Percentiles rank a stretch among this genome's conserved stretches.
Conservation (phyloP, 2,329 filamentous ascomycete genomes). For the Fusarium sp. region DNA sequence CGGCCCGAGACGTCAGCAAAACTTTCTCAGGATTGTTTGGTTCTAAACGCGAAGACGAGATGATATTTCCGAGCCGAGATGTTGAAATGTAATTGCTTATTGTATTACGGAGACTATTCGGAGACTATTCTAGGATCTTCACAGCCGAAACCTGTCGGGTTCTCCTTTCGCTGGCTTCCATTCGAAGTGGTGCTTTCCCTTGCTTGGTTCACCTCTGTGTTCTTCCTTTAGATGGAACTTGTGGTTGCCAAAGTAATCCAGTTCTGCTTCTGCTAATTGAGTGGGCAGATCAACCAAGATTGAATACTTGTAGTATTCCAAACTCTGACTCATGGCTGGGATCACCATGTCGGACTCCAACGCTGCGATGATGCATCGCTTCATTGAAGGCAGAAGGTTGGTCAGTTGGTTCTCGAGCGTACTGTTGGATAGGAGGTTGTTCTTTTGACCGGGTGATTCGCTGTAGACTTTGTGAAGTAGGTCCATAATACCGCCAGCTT, state of each 20-base stretch:
- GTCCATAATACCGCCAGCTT: background rate
- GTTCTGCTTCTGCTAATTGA: background rate
- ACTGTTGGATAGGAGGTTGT: background rate
- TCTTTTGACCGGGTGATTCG: background rate
- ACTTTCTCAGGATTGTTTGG: background rate
- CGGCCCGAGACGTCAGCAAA: background rate
- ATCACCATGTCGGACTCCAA: background rate
- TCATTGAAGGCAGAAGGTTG: background rate
- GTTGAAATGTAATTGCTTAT: background rate
- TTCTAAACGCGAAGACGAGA: background rate
- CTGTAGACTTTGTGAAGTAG: background rate
- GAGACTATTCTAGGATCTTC: background rate
- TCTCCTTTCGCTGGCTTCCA: background rate
- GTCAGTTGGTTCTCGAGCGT: background rate
- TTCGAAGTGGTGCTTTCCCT: background rate
- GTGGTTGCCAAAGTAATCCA: background rate
- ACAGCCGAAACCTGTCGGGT: background rate
- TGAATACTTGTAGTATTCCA: slow-evolving; percentile 11
- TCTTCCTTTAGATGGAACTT: background rate
- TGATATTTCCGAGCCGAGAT: background rate
- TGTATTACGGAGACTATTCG: background rate
- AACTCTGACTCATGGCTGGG: background rate
- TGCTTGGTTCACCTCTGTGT: background rate
- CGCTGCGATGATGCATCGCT: background rate
- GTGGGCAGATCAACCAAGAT: background rate